Evolutionary conservation across 1,284 basidiomycete genomes (phyloP), one percentile per base, ranked within the genome.

Genomic region (Trametes hirsuta): DNA sequence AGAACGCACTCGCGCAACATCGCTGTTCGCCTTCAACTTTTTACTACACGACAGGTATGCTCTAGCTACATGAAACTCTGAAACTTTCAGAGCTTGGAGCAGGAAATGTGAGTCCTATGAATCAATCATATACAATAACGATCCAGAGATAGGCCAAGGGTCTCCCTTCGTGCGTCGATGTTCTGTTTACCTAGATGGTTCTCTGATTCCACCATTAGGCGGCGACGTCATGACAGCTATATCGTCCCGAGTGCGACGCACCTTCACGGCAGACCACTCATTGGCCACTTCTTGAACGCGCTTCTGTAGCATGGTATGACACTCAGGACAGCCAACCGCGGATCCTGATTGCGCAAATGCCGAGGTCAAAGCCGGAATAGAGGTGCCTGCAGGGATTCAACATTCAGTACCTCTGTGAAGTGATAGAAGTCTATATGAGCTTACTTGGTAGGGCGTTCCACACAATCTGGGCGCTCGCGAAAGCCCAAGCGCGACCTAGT

Each of bases 251-350:
- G 18, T 47, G 39, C 18, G 6, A 24, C 24, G 11, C 18, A 87
- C 88, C 77, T 88, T 91, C 46, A 91, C 84, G 30, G 84, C 76
- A 15, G 88, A 85, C 88, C 88, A 91, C 65, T 90, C 86, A 24
- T 83, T 70, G 39, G 88, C 74, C 35, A 91, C 75, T 46, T 79
- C 79, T 68, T 83, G 84, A 41, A 91, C 81, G 34, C 88, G 80
- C 35, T 86, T 83, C 49, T 80, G 75, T 30, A 91, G 77, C 1
- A 82, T 74, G 49, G 75, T 68, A 61, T 80, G 82, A 68, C 88
- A 91, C 24, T 82, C 47, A 2, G 21, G 34, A 14, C 55, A 56
- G 30, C 0, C 6, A 25, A 51, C 41, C 2, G 22, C 3, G 14
- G 49, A 36, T 1, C 39, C 49, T 15, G 39, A 39, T 37, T 41